Evolutionary conservation across 495 filamentous ascomycete genomes (phyloP).

Genomic region (Daldinia vernicosa): DNA sequence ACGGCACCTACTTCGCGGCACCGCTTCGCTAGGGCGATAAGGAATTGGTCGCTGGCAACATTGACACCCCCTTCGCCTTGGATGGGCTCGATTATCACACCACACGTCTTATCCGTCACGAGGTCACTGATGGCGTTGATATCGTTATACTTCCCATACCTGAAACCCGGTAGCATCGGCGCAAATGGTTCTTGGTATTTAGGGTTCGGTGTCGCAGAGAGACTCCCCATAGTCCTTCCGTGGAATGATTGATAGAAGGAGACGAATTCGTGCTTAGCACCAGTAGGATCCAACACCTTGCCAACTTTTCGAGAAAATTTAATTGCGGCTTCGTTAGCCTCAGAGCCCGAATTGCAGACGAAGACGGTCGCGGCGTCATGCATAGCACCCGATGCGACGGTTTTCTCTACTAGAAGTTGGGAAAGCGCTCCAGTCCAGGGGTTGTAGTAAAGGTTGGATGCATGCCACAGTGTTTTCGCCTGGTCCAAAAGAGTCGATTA

Average conservation of each 20-base stretch:
- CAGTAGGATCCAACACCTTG: slow-evolving; percentile 72
- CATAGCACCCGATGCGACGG: slow-evolving; percentile 78
- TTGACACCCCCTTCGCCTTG: slow-evolving; percentile 96
- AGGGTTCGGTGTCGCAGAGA: slow-evolving; percentile 96
- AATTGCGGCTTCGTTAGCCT: slow-evolving; percentile 97
- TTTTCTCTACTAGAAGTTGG: slow-evolving; percentile 82
- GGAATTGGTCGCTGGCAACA: slow-evolving; percentile 81
- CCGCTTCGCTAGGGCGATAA: slow-evolving; percentile 75
- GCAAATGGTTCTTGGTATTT: slow-evolving; percentile 96
- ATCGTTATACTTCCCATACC: slow-evolving; percentile 87
- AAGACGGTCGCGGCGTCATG: slow-evolving; percentile 82
- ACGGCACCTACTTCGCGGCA: slow-evolving; percentile 90
- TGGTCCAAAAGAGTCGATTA: slow-evolving; percentile 39
- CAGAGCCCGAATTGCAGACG: slow-evolving; percentile 91
- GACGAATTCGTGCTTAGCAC: slow-evolving; percentile 82
- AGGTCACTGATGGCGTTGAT: slow-evolving; percentile 71
- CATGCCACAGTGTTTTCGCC: slow-evolving; percentile 83
- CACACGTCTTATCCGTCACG: slow-evolving; percentile 85
- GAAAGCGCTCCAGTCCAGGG: slow-evolving; percentile 90
- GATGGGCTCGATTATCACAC: slow-evolving; percentile 97
- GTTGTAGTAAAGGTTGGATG: slow-evolving; percentile 96
- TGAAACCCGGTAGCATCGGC: slow-evolving; percentile 95
- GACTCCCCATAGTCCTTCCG: slow-evolving; percentile 90
- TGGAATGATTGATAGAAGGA: slow-evolving; percentile 94
- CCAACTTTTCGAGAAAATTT: slow-evolving; percentile 96